A percentile compares a stretch with the other conserved stretches of the same genome.
phyloP scores from a whole-genome alignment of 768 basidiomycete genomes.

The Rhizopogon vulgaris region DNA sequence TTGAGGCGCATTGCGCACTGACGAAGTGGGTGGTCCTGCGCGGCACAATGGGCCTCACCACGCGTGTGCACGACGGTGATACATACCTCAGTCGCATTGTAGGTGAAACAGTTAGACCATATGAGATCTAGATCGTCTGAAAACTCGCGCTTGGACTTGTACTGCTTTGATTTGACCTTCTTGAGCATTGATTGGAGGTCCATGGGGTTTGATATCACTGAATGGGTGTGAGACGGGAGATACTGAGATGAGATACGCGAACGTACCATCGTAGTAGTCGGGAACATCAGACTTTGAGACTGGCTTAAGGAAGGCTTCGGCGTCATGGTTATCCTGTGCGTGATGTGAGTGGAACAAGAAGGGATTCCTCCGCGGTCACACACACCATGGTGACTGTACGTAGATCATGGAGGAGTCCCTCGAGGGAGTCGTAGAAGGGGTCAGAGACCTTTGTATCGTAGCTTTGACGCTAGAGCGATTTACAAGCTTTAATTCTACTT shows the following conservation, averaged over 20 bases:
- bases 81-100: slow-evolving; percentile 86
- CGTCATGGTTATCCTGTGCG: slow-evolving; percentile 75
- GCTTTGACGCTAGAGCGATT: slow-evolving; percentile 32
- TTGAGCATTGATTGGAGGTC: slow-evolving; percentile 89
- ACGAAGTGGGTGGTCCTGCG: slow-evolving; percentile 83
- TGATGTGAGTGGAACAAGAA: slow-evolving; percentile 23
- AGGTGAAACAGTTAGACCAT: slow-evolving; percentile 92
- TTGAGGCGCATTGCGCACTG: slow-evolving; percentile 75
- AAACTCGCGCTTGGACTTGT: slow-evolving; percentile 93
- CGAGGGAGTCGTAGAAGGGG: slow-evolving; percentile 90
- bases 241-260: neutral
- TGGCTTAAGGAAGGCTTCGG: slow-evolving; percentile 90
- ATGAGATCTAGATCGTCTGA: slow-evolving; percentile 92
- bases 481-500: slow-evolving; percentile 15
- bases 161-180: slow-evolving; percentile 87
- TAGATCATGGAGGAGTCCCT: slow-evolving; percentile 82
- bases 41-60: neutral
- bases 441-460: slow-evolving; percentile 73
- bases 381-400: slow-evolving; percentile 66
- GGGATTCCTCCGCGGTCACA: slow-evolving; percentile 16
- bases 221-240: slow-evolving; percentile 5
- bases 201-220: slow-evolving; percentile 95
- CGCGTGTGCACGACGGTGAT: neutral
- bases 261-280: slow-evolving; percentile 88
- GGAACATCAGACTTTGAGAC: slow-evolving; percentile 87